Percentiles rank a stretch among this genome's conserved stretches.
Conservation (phyloP, 257 asterid genomes). For the Solanum rostratum region DNA sequence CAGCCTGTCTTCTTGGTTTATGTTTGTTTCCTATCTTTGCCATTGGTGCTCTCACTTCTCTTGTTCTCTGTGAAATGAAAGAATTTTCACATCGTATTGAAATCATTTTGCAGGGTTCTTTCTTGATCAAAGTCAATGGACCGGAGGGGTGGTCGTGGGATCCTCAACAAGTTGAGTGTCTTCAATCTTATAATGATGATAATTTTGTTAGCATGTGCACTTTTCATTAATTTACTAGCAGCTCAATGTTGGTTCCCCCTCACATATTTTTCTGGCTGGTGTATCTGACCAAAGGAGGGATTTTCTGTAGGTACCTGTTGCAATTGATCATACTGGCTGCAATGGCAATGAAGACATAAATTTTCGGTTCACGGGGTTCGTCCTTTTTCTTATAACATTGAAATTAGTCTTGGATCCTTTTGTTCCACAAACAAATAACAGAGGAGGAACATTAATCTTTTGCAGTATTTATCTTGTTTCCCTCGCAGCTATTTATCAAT, state of each 20-base stretch:
- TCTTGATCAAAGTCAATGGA: constrained; percentile 78
- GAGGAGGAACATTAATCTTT: not conserved
- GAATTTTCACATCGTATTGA: constrained; percentile 1
- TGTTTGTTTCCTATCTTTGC: not conserved
- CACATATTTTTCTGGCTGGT: not conserved
- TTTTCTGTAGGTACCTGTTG: constrained; percentile 59
- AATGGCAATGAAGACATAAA: constrained; percentile 87
- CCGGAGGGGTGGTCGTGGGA: constrained; percentile 94
- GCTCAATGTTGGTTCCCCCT: not conserved
- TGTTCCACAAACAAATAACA: not conserved
- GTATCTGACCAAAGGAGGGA: constrained; percentile 12
- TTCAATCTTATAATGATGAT: constrained; percentile 6
- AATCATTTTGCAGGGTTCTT: constrained; percentile 66
- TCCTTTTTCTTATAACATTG: not conserved
- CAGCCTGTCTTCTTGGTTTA: not conserved
- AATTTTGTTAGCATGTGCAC: not conserved
- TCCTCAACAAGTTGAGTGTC: constrained; percentile 83
- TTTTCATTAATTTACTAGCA: not conserved
- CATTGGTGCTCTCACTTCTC: not conserved
- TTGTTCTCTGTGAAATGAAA: constrained; percentile 1
- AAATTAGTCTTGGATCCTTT: not conserved
- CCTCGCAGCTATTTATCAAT: not conserved
- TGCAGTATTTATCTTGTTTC: not conserved
- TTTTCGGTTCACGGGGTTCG: constrained; percentile 87
- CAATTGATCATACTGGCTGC: constrained; percentile 79